phyloP scores from a whole-genome alignment of 352 stramenopile genomes.

The Globisporangium orthogonon region DNA sequence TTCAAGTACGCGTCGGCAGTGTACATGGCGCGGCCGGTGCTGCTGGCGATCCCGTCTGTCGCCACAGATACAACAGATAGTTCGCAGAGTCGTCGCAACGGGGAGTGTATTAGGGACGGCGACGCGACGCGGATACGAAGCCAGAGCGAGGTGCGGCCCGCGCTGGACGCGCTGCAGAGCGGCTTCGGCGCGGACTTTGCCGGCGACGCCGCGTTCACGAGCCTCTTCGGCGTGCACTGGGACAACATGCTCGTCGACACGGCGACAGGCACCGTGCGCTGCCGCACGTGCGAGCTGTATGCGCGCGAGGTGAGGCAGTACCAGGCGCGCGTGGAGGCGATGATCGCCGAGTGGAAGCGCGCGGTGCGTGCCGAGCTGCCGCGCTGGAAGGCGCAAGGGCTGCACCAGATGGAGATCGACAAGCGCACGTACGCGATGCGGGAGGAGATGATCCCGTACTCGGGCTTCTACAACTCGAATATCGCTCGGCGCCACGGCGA shows the following conservation, averaged over 20 bases:
- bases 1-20: slow-evolving; percentile 54
- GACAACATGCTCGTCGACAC: slow-evolving; percentile 42
- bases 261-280: slow-evolving; percentile 23
- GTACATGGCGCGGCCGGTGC: slow-evolving; percentile 42
- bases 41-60: slow-evolving; percentile 15
- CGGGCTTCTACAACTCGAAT: slow-evolving; percentile 50
- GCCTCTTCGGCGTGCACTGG: slow-evolving; percentile 57
- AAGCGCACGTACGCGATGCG: slow-evolving; percentile 49
- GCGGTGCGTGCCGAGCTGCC: slow-evolving; percentile 27
- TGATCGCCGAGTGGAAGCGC: slow-evolving; percentile 37
- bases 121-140: not conserved
- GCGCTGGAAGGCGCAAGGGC: slow-evolving; percentile 34
- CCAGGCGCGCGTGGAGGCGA: slow-evolving; percentile 31
- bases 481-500: slow-evolving; percentile 43
- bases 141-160: not conserved
- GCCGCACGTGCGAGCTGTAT: slow-evolving; percentile 37
- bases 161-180: slow-evolving; percentile 9
- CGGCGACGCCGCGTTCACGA: slow-evolving; percentile 22
- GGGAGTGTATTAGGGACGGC: not conserved
- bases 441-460: slow-evolving; percentile 53
- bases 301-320: slow-evolving; percentile 36
- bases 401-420: slow-evolving; percentile 64
- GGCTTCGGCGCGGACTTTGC: slow-evolving; percentile 12
- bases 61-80: not conserved
- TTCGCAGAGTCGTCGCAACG: not conserved